Base-by-base conservation (phyloP, 139 green algal species). In the Volvox africanus region DNA sequence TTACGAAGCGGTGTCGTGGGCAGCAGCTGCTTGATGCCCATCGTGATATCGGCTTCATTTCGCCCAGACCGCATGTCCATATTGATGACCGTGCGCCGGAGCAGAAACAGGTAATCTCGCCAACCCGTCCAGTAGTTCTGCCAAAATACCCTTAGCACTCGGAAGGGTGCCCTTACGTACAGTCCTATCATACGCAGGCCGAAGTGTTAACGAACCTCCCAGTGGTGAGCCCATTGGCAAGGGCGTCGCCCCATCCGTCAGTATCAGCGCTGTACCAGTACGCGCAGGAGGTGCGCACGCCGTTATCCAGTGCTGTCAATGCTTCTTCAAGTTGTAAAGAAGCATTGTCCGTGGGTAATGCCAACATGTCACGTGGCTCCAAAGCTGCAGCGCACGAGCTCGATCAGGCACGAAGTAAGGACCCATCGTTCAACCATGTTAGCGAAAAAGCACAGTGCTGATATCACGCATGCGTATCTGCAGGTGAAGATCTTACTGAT, bases 221-320 rank as follows among this genome's bases (percentile, higher is more conserved):
- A 28, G 21, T 73, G 65, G 65, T 28, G 21, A 73, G 33, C 33
- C 37, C 44, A 0, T 32, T 44, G 28, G 50, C 61, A 24, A 62
- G 62, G 50, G 14, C 18, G 9, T 78, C 62, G 18, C 61, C 33
- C 12, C 82, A 88, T 36, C 62, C 82, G 33, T 88, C 82, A 30
- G 61, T 88, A 2, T 21, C 62, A 2, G 82, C 82, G 5, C 62
- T 88, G 32, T 88, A 88, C 62, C 62, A 88, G 33, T 88, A 79
- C 33, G 82, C 82, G 1, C 33, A 88, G 62, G 62, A 79, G 62
- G 62, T 88, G 0, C 61, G 81, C 33, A 88, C 62, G 9, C 82
- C 62, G 71, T 35, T 79, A 32, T 73, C 65, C 21, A 24, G 65
- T 28, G 65, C 65, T 16, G 24, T 12, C 65, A 73, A 24, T 9